These are phyloP conservation scores for Tylopilus orsonianus DNA, from an alignment of 1,284 basidiomycete genomes.

Conservation along the genomic window DNA sequence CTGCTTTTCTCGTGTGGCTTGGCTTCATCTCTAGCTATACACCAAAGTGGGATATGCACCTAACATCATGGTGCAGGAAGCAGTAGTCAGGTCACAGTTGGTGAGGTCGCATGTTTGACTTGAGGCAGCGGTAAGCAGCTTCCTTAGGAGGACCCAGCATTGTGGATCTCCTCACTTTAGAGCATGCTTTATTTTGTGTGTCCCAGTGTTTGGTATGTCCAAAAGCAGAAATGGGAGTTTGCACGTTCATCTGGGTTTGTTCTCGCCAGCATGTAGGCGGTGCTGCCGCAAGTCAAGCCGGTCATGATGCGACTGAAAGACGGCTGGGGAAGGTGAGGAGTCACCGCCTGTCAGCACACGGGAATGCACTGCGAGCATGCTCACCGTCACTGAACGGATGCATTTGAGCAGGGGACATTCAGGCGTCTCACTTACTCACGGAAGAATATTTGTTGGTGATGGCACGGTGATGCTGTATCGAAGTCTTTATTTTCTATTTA, in stretches of 20 bases:
- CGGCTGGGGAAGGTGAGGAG: constrained; percentile 39
- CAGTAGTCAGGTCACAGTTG: constrained; percentile 62
- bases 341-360: neutral
- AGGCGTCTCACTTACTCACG: constrained; percentile 29
- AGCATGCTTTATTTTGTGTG: constrained; percentile 20
- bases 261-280: constrained; percentile 50
- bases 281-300: constrained; percentile 62
- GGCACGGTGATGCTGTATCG: neutral
- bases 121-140: neutral
- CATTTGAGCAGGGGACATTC: constrained; percentile 54
- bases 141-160: constrained; percentile 60
- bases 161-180: constrained; percentile 64
- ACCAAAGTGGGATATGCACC: constrained; percentile 36
- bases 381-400: constrained; percentile 56
- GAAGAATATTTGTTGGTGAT: constrained; percentile 6
- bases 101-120: constrained; percentile 33
- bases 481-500: neutral
- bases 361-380: no score
- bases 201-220: neutral
- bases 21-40: constrained; percentile 61
- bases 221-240: no score
- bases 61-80: constrained; percentile 39
- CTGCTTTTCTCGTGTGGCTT: constrained; percentile 66
- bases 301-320: constrained; percentile 54
- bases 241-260: neutral